These are phyloP conservation scores for Zostera marina DNA, from an alignment of 116 monocot species.

Conservation along the genomic window DNA sequence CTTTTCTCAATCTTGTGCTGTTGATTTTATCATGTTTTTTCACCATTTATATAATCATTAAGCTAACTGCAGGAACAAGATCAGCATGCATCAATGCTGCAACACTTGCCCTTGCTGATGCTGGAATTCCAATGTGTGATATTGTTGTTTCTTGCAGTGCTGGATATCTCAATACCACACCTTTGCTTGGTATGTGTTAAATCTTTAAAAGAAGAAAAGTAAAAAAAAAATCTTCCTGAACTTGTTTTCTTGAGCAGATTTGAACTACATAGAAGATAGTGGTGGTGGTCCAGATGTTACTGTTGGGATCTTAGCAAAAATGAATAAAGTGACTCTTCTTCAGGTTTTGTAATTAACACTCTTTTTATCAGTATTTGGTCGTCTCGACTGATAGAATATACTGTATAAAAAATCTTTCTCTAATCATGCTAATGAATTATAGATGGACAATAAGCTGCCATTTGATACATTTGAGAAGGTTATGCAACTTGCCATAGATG, in stretches of 20 bases:
- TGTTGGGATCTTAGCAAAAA: slow-evolving; percentile 65
- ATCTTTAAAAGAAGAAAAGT: too few relatives aligned
- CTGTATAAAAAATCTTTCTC: background rate
- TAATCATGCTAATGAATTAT: background rate
- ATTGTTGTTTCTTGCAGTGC: slow-evolving; percentile 83
- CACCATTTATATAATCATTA: background rate
- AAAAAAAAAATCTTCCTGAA: too few relatives aligned
- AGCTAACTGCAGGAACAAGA: slow-evolving; percentile 48
- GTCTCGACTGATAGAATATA: background rate
- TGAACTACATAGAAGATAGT: slow-evolving; percentile 93
- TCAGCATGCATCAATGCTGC: slow-evolving; percentile 99
- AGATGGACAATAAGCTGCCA: slow-evolving; percentile 93
- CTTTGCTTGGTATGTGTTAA: slow-evolving; percentile 50
- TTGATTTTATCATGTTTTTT: slow-evolving; percentile 1
- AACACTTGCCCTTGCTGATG: slow-evolving; percentile 89
- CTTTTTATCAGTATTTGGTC: background rate
- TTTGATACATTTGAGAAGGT: slow-evolving; percentile 82
- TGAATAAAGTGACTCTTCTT: slow-evolving; percentile 91
- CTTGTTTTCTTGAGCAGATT: slow-evolving; percentile 26
- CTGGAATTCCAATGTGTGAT: slow-evolving; percentile 93
- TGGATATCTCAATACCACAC: slow-evolving; percentile 76
- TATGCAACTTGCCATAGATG: slow-evolving; percentile 89
- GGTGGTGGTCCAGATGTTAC: slow-evolving; percentile 97
- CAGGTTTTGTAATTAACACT: slow-evolving; percentile 29
- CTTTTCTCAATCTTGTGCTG: background rate